These are phyloP conservation scores for Ganoderma lucidum DNA, from an alignment of 1,284 basidiomycete genomes.

Conservation along the genomic window DNA sequence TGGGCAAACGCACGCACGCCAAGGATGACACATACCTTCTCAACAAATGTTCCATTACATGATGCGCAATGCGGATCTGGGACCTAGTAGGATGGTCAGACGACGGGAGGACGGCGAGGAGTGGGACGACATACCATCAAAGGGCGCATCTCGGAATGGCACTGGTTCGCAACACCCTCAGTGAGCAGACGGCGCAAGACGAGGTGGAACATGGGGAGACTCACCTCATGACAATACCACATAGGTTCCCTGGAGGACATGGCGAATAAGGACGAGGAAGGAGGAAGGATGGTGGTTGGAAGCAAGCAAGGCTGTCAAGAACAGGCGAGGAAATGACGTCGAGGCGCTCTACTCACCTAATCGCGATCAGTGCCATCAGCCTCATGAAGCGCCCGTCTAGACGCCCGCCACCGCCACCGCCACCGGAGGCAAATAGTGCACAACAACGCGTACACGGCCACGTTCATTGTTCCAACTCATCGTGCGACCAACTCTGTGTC, in stretches of 20 bases:
- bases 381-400: background rate
- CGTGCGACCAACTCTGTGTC: slow-evolving; percentile 27
- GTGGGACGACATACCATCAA: slow-evolving; percentile 65
- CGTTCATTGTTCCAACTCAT: slow-evolving; percentile 11
- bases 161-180: slow-evolving; percentile 50
- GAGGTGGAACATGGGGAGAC: slow-evolving; percentile 29
- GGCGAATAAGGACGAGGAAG: slow-evolving; percentile 5
- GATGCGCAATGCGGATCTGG: slow-evolving; percentile 81
- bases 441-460: slow-evolving; percentile 34
- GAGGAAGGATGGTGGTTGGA: slow-evolving; percentile 13
- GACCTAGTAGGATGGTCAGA: slow-evolving; percentile 50
- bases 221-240: slow-evolving; percentile 82
- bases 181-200: slow-evolving; percentile 21
- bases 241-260: slow-evolving; percentile 74
- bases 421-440: slow-evolving; percentile 29
- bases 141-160: slow-evolving; percentile 80
- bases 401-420: background rate
- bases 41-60: slow-evolving; percentile 77
- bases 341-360: slow-evolving; percentile 18
- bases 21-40: slow-evolving; percentile 59
- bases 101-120: background rate
- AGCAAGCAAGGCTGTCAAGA: background rate
- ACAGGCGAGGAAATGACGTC: slow-evolving; percentile 26
- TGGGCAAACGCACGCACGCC: background rate
- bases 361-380: slow-evolving; percentile 9